phyloP scores from a whole-genome alignment of 352 stramenopile genomes.

The Pythium apleroticum region DNA sequence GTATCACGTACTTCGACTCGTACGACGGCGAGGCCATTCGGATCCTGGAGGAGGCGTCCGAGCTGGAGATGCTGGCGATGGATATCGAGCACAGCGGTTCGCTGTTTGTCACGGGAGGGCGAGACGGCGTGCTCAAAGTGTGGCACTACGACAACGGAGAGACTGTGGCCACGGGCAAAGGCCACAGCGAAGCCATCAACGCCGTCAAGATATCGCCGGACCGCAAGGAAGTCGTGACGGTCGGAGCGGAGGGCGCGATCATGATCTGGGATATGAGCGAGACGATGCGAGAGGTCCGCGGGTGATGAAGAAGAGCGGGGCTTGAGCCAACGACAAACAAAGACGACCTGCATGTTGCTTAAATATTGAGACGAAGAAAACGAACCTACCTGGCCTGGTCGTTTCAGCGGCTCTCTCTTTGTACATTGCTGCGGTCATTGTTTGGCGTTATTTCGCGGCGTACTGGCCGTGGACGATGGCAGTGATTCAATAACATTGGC shows the following conservation, averaged over 20 bases:
- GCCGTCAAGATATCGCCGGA: conserved; percentile 93
- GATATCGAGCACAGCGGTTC: conserved; percentile 90
- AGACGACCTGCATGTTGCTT: conserved; percentile 17
- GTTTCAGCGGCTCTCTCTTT: not conserved
- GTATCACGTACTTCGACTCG: conserved; percentile 97
- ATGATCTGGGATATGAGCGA: conserved; percentile 94
- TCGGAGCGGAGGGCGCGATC: conserved; percentile 93
- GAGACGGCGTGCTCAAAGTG: conserved; percentile 92
- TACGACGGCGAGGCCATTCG: conserved; percentile 94
- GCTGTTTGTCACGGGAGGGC: conserved; percentile 90
- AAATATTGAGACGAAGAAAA: conserved; percentile 16
- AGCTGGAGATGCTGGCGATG: conserved; percentile 91
- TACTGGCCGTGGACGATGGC: not conserved
- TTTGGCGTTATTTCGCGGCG: not conserved
- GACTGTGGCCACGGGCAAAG: conserved; percentile 81
- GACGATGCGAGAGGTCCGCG: conserved; percentile 16
- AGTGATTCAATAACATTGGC: not conserved
- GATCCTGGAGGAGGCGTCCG: conserved; percentile 91
- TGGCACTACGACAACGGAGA: conserved; percentile 98
- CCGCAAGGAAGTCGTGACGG: conserved; percentile 91
- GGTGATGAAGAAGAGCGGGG: conserved; percentile 6
- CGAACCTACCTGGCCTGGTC: not conserved
- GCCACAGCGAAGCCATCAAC: conserved; percentile 94
- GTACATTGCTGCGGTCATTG: not conserved
- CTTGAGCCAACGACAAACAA: not conserved